Evolutionary conservation across 805 yeast species (phyloP).

Genomic region (Teunomyces aglyptinius): DNA sequence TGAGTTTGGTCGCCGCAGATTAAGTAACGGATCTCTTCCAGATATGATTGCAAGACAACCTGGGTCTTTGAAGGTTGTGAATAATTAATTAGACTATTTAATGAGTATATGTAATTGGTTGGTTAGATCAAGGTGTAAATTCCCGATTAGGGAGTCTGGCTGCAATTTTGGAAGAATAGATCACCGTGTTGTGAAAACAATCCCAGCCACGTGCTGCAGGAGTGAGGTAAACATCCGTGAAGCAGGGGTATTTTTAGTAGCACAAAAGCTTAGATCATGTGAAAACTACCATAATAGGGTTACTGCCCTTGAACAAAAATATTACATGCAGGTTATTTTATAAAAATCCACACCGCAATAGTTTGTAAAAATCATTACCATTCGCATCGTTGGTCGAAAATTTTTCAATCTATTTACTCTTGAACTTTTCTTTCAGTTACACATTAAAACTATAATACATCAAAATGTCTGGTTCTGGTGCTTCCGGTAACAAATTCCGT

Average conservation of each 20-base stretch:
- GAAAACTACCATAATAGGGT: background rate
- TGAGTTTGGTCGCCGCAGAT: slow-evolving; percentile 46
- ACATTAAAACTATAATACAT: slow-evolving; percentile 28
- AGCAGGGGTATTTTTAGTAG: background rate
- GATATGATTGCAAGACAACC: slow-evolving; percentile 46
- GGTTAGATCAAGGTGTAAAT: background rate
- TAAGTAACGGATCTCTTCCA: slow-evolving; percentile 56
- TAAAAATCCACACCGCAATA: slow-evolving; percentile 1
- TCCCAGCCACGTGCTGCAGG: too few relatives aligned
- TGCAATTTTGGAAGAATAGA: background rate
- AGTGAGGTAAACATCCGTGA: background rate
- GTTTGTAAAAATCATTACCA: slow-evolving; percentile 1
- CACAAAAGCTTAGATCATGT: background rate
- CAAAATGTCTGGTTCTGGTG: slow-evolving; percentile 86
- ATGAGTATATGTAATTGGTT: background rate
- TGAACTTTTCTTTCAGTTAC: slow-evolving; percentile 14
- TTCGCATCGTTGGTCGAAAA: slow-evolving; percentile 12
- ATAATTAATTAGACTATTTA: slow-evolving; percentile 17
- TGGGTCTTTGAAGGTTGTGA: slow-evolving; percentile 52
- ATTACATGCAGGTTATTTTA: background rate
- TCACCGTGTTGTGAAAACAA: too few relatives aligned
- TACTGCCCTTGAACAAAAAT: background rate
- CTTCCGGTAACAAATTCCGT: slow-evolving; percentile 99
- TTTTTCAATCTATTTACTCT: slow-evolving; percentile 15
- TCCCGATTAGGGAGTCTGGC: background rate